These are phyloP conservation scores for Gonium pectorale DNA, from an alignment of 139 green algal species.

Conservation along the genomic window DNA sequence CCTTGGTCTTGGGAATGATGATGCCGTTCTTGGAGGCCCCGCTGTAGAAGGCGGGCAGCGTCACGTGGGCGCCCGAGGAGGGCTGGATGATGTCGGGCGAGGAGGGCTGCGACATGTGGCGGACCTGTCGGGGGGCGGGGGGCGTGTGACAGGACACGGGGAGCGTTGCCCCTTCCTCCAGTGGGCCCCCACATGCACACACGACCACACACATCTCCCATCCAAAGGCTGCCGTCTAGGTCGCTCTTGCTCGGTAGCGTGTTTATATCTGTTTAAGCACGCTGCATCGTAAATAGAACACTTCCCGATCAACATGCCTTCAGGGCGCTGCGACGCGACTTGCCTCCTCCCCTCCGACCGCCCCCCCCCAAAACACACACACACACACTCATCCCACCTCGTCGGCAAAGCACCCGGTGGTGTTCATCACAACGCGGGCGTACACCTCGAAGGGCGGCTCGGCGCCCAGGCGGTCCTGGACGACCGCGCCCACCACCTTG, in stretches of 20 bases:
- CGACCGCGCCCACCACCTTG: constrained; percentile 77
- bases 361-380: no score
- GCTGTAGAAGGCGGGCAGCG: constrained; percentile 95
- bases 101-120: background rate
- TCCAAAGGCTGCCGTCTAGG: no score
- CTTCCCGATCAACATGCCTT: background rate
- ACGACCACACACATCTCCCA: no score
- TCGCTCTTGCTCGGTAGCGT: no score
- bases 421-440: constrained; percentile 89
- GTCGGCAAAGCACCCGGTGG: constrained; percentile 89
- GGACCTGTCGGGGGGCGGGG: background rate
- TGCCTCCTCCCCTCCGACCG: background rate
- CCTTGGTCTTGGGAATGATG: constrained; percentile 98
- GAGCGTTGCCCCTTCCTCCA: no score
- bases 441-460: constrained; percentile 64
- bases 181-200: no score
- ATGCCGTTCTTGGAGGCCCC: constrained; percentile 80
- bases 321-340: background rate
- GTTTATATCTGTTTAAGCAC: no score
- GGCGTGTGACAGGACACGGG: no score
- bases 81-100: constrained; percentile 78
- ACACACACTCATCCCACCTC: constrained; percentile 52
- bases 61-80: constrained; percentile 89
- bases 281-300: no score
- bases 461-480: constrained; percentile 73